Conservation (phyloP, 306 rosid genomes). For the Ormosia emarginata region DNA sequence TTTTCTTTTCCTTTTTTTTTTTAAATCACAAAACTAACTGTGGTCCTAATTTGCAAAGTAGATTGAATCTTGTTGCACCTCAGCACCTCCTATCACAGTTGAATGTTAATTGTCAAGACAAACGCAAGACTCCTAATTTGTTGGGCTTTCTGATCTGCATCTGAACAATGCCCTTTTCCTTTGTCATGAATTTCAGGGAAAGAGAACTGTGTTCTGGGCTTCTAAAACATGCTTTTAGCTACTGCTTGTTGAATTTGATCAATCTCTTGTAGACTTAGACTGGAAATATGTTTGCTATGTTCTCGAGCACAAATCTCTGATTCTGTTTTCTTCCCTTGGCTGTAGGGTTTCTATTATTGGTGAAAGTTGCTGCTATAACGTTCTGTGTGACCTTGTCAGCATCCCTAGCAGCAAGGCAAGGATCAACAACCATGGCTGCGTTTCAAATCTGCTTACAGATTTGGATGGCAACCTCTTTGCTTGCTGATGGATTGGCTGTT, state of each 20-base stretch:
- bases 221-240: neutral
- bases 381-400: constrained; percentile 87
- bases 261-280: neutral
- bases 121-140: neutral
- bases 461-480: constrained; percentile 83
- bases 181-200: neutral
- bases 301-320: neutral
- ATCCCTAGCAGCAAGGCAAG: constrained; percentile 79
- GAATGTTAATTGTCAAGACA: neutral
- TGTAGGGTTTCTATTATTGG: constrained; percentile 61
- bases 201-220: neutral
- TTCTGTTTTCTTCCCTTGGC: neutral
- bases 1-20: neutral
- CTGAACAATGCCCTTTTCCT: neutral
- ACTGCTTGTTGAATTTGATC: neutral
- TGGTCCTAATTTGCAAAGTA: neutral
- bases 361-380: constrained; percentile 78
- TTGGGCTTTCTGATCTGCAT: neutral
- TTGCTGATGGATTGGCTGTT: constrained; percentile 90
- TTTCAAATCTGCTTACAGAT: constrained; percentile 88
- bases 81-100: neutral
- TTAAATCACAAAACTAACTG: neutral
- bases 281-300: neutral
- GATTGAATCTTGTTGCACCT: neutral
- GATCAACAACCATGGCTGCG: constrained; percentile 82